phyloP scores from a whole-genome alignment of 495 filamentous ascomycete genomes.

The Talaromyces thailandensis region DNA sequence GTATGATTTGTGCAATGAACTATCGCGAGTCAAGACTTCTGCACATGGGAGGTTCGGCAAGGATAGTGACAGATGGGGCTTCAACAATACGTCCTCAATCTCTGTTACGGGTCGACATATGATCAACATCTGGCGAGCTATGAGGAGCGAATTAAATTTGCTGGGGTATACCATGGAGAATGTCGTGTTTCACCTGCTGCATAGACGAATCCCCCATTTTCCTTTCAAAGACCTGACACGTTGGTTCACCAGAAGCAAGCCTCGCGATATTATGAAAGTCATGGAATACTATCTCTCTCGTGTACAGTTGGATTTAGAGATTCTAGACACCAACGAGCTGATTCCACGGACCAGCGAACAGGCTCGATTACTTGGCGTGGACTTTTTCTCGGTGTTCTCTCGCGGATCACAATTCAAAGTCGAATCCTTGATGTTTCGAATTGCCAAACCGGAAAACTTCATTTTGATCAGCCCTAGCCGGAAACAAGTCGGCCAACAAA shows the following conservation, averaged over 20 bases:
- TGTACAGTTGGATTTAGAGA: slow-evolving; percentile 78
- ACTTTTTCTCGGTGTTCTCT: slow-evolving; percentile 92
- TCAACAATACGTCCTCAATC: slow-evolving; percentile 81
- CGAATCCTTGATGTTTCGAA: slow-evolving; percentile 96
- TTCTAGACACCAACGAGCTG: slow-evolving; percentile 84
- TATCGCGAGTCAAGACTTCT: slow-evolving; percentile 78
- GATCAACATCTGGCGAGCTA: slow-evolving; percentile 96
- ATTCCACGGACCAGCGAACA: slow-evolving; percentile 89
- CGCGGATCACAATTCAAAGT: slow-evolving; percentile 97
- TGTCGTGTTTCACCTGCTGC: slow-evolving; percentile 85
- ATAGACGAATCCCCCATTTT: slow-evolving; percentile 88
- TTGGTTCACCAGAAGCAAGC: slow-evolving; percentile 66
- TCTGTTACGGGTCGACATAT: slow-evolving; percentile 85
- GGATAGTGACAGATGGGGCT: slow-evolving; percentile 84
- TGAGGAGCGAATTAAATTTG: slow-evolving; percentile 82
- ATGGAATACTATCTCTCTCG: slow-evolving; percentile 70
- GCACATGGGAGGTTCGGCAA: slow-evolving; percentile 76
- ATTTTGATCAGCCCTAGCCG: slow-evolving; percentile 79
- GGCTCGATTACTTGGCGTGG: slow-evolving; percentile 83
- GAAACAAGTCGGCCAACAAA: slow-evolving; percentile 89
- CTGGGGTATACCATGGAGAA: slow-evolving; percentile 96
- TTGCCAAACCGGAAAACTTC: slow-evolving; percentile 95
- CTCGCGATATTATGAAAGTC: slow-evolving; percentile 62
- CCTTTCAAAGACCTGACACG: slow-evolving; percentile 63
- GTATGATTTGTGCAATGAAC: slow-evolving; percentile 80